Conservation (phyloP, 768 basidiomycete species). For the Tricholoma flavovirens region DNA sequence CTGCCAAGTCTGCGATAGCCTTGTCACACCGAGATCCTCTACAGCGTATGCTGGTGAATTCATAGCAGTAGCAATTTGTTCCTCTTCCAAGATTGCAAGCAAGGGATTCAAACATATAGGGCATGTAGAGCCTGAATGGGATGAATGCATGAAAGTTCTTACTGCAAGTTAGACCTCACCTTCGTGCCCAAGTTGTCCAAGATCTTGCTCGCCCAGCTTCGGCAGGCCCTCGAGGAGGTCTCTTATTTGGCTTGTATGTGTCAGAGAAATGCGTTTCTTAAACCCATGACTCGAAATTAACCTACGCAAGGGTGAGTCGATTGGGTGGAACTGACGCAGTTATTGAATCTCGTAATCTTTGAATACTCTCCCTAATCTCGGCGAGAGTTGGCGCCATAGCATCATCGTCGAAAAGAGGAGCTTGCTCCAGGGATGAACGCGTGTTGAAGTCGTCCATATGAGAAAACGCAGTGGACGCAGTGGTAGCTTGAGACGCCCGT, state of each 20-base stretch:
- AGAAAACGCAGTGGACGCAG: neutral
- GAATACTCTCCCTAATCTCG: constrained; percentile 9
- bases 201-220: constrained; percentile 42
- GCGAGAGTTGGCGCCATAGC: constrained; percentile 1
- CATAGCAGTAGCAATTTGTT: constrained; percentile 69
- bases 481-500: neutral
- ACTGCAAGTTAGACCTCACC: constrained; percentile 26
- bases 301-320: constrained; percentile 15
- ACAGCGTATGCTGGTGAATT: constrained; percentile 70
- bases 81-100: constrained; percentile 64
- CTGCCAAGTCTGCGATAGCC: constrained; percentile 43
- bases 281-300: neutral
- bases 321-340: constrained; percentile 7
- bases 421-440: constrained; percentile 9
- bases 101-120: constrained; percentile 72
- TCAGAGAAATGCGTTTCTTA: neutral
- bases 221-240: constrained; percentile 43
- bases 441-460: constrained; percentile 13
- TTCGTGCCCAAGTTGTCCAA: constrained; percentile 41
- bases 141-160: neutral
- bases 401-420: neutral
- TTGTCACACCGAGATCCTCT: constrained; percentile 69
- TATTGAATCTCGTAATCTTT: constrained; percentile 11
- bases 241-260: constrained; percentile 29
- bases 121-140: constrained; percentile 54